Evolutionary conservation across 2,329 filamentous ascomycete species (phyloP), one percentile per base, ranked within the genome.

Genomic region (Trichoderma cornu-damae): DNA sequence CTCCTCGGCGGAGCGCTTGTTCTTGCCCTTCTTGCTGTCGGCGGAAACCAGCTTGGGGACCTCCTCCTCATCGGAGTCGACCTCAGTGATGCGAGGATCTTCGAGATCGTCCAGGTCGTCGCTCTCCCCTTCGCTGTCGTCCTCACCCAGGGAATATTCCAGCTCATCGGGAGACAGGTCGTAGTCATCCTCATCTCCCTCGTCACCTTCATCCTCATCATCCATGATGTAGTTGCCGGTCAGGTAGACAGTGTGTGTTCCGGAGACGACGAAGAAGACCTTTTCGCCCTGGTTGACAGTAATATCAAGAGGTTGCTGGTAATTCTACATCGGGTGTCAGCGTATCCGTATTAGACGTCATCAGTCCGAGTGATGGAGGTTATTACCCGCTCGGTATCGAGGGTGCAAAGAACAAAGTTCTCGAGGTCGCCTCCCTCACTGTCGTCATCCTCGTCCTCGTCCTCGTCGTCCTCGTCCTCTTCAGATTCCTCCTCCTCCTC

Each of bases 141-240:
- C 87, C 64, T 90, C 89, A 57, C 79, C 83, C 69, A 89, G 80
- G 49, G 82, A 83, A 59, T 85, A 84, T 64, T 89, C 87, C 56
- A 95, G 80, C 73, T 92, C 90, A 67, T 90, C 89, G 24, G 87
- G 87, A 40, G 87, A 87, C 53, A 94, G 79, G 68, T 95, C 90
- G 70, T 95, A 94, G 59, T 90, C 88, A 59, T 86, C 83, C 59
- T 86, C 83, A 49, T 85, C 82, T 16, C 85, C 82, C 18, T 83
- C 78, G 42, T 83, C 81, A 18, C 83, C 81, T 49, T 83, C 82
- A 47, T 83, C 80, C 46, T 82, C 80, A 50, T 86, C 81, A 46
- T 88, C 82, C 69, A 94, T 83, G 65, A 99, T 83, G 75, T 96
- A 97, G 84, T 99, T 99, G 66, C 94, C 94, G 61, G 93, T 97